Evolutionary conservation across 2,329 filamentous ascomycete genomes (phyloP), one percentile per base, ranked within the genome.

Genomic region (Fusarium bactridioides): DNA sequence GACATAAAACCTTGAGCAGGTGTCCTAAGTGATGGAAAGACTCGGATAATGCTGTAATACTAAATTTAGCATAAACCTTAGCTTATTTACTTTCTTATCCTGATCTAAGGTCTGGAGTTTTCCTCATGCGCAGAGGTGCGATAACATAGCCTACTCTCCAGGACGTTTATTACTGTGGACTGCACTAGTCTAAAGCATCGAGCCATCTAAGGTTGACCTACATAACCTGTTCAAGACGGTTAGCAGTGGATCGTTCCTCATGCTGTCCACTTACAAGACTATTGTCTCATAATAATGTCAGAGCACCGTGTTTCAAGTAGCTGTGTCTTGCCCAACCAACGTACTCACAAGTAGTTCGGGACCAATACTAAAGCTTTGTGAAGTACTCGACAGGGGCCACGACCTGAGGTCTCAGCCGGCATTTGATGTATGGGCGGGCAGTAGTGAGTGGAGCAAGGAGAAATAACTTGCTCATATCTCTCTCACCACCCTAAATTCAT

Each of bases 401-500:
- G 25, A 41, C 56, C 27, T 29, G 41, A 43, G 43, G 45, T 19
- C 38, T 57, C 51, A 48, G 56, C 29, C 53, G 54, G 53, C 53
- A 64, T 64, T 64, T 60, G 47, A 23, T 27, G 41, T 58, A 59
- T 41, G 21, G 33, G 43, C 31, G 21, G 33, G 43, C 23, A 40
- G 35, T 43, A 68, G 66, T 35, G 31, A 35, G 33, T 63, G 68
- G 68, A 71, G 69, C 35, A 56, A 40, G 40, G 41, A 56, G 54
- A 53, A 67, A 74, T 69, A 74, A 74, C 71, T 74, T 74, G 71
- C 71, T 74, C 71, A 74, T 69, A 74, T 73, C 35, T 60, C 56
- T 33, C 71, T 74, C 71, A 74, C 35, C 18, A 57, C 41, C 25
- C 15, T 23, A 27, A 43, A 33, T 19, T 12, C 38, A 35, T 41